Evolutionary conservation across 345 rosid species (phyloP).

Genomic region (Eutrema japonicum): DNA sequence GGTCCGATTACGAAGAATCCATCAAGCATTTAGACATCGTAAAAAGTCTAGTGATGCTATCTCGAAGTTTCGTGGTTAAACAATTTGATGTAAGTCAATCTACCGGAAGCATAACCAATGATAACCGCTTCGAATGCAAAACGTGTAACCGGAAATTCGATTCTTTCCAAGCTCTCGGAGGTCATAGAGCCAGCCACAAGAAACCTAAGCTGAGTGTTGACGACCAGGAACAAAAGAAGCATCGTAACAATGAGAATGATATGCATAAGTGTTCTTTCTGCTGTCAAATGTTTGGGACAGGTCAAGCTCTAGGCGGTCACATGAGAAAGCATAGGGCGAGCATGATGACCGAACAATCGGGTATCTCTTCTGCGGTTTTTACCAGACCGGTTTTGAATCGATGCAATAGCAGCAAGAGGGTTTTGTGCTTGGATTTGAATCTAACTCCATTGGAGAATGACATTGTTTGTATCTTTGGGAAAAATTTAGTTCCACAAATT

Average conservation of each 20-base stretch:
- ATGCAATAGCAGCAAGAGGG: constrained; percentile 51
- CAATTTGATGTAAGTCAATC: constrained; percentile 29
- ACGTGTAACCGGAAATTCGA: constrained; percentile 64
- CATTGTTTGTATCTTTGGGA: constrained; percentile 52
- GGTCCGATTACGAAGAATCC: constrained; percentile 43
- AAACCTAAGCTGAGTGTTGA: constrained; percentile 44
- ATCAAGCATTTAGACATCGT: constrained; percentile 48
- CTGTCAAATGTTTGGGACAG: constrained; percentile 54
- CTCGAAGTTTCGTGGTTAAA: constrained; percentile 43
- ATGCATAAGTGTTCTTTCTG: constrained; percentile 62
- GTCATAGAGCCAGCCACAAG: constrained; percentile 81
- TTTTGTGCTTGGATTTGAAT: constrained; percentile 61
- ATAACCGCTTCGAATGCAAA: constrained; percentile 59
- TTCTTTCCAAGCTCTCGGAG: constrained; percentile 77
- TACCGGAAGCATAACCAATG: constrained; percentile 15
- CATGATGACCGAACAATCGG: neutral
- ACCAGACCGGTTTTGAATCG: constrained; percentile 50
- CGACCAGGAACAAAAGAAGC: constrained; percentile 36
- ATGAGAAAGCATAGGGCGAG: constrained; percentile 62
- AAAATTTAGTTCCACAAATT: constrained; percentile 55
- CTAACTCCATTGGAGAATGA: constrained; percentile 78
- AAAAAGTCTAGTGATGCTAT: constrained; percentile 47
- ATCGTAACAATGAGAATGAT: constrained; percentile 29
- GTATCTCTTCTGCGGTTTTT: constrained; percentile 20
- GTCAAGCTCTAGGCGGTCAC: constrained; percentile 81